Conservation (phyloP, 768 basidiomycete genomes). For the Leccinum uliginosum region DNA sequence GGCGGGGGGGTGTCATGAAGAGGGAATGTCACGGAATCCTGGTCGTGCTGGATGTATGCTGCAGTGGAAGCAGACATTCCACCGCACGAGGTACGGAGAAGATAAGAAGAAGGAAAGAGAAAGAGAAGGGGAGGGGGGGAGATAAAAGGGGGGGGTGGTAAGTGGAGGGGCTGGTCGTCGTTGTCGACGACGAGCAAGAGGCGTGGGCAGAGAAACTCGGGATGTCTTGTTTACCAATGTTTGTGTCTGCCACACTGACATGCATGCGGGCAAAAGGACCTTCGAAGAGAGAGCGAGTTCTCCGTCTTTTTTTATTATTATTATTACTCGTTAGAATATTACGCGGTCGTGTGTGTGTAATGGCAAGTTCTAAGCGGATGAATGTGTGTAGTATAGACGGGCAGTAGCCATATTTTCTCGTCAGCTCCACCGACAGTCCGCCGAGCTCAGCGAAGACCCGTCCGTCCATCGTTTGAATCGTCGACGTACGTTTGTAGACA, state of each 20-base stretch:
- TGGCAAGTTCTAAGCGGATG: neutral
- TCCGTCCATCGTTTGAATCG: slow-evolving; percentile 4
- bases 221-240: slow-evolving; percentile 15
- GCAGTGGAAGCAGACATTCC: slow-evolving; percentile 38
- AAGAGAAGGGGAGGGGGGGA: neutral
- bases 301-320: too few species aligned
- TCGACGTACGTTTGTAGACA: slow-evolving; percentile 25
- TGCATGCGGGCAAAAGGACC: too few species aligned
- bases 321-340: neutral
- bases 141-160: slow-evolving; percentile 24
- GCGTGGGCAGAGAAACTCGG: slow-evolving; percentile 28
- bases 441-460: slow-evolving; percentile 34
- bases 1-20: slow-evolving; percentile 44
- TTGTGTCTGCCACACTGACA: slow-evolving; percentile 14
- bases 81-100: slow-evolving; percentile 24
- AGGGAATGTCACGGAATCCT: slow-evolving; percentile 27
- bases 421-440: slow-evolving; percentile 29
- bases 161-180: slow-evolving; percentile 24
- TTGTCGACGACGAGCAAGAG: slow-evolving; percentile 31
- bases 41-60: slow-evolving; percentile 38
- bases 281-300: too few species aligned
- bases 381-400: slow-evolving; percentile 6
- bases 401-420: slow-evolving; percentile 17
- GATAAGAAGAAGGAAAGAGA: slow-evolving; percentile 15
- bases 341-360: neutral